Evolutionary conservation across 1,139 yeast genomes (phyloP), one percentile per base, ranked within the genome.

Genomic region (Pichia sp.): DNA sequence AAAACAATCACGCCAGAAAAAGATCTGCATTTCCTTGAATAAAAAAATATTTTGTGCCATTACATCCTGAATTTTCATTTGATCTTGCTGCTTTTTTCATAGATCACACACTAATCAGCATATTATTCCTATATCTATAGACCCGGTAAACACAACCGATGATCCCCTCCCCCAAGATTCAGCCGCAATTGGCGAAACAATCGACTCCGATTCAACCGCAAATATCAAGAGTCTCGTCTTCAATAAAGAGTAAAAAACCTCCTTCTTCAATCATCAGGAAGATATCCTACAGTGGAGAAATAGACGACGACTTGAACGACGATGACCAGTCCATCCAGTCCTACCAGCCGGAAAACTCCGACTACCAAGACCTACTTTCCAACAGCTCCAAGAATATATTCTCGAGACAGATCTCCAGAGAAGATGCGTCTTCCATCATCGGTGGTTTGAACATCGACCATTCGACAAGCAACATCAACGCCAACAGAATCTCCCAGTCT

Each of bases 341-440:
- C 7, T 45, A 45, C 38, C 34, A 32, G 11, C 47, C 47, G n/a
- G 40, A 38, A 11, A 15, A 15, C 11, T 19, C 31, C 8, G 43
- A 34, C 11, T 40, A 15, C 9, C 32, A 20, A 19, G 32, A 32
- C 8, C 5, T n/a, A 7, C 5, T n/a, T 7, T 20, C 22, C 4
- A n/a, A 27, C 7, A 20, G 21, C 22, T 15, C 40, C 10, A 20
- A 8, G 6, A 35, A 34, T 20, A 45, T 34, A 20, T 45, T 45
- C 19, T 14, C 46, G 22, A 46, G 46, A 31, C 46, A 42, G 24
- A 30, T 48, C 11, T 35, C 51, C n/a, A 43, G 42, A 15, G 48
- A 47, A 40, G 55, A 52, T 42, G 60, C 58, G 6, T 46, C 58
- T 22, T 53, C 58, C 2, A 50, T 57, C 15, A 56, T 56, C 34